Percentiles rank a stretch among this genome's conserved stretches.
Conservation (phyloP, 345 rosid species). For the Eucalyptus leucophloia region DNA sequence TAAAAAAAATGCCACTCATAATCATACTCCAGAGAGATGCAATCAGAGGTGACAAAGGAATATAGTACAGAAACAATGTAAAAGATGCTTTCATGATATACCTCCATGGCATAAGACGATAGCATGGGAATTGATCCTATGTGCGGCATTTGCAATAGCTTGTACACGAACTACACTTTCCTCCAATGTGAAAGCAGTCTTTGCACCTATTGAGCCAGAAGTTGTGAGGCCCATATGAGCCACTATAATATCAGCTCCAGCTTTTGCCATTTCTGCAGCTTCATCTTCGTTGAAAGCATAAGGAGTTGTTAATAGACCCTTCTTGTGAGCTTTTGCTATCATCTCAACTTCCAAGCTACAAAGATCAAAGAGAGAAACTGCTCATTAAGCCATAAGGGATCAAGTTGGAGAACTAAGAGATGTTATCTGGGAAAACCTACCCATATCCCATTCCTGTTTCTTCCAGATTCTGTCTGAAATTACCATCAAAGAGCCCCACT, state of each 20-base stretch:
- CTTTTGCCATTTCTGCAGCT: constrained; percentile 82
- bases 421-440: constrained; percentile 23
- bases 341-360: constrained; percentile 77
- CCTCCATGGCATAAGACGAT: constrained; percentile 95
- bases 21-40: not conserved
- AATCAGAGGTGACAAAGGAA: not conserved
- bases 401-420: not conserved
- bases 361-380: not conserved
- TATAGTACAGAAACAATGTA: not conserved
- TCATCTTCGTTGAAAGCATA: constrained; percentile 72
- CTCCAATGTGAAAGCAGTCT: constrained; percentile 67
- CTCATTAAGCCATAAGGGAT: not conserved
- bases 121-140: constrained; percentile 33
- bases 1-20: not conserved
- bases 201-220: constrained; percentile 84
- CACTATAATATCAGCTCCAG: constrained; percentile 90
- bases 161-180: constrained; percentile 70
- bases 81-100: not conserved
- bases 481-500: constrained; percentile 93
- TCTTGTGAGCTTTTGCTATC: constrained; percentile 72
- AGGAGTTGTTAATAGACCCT: constrained; percentile 92
- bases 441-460: constrained; percentile 98
- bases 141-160: constrained; percentile 85
- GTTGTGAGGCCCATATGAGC: constrained; percentile 97
- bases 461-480: constrained; percentile 87